Percentiles rank a stretch among this genome's conserved stretches.
phyloP scores from a whole-genome alignment of 495 filamentous ascomycete species.

The Penicillium samsonianum region DNA sequence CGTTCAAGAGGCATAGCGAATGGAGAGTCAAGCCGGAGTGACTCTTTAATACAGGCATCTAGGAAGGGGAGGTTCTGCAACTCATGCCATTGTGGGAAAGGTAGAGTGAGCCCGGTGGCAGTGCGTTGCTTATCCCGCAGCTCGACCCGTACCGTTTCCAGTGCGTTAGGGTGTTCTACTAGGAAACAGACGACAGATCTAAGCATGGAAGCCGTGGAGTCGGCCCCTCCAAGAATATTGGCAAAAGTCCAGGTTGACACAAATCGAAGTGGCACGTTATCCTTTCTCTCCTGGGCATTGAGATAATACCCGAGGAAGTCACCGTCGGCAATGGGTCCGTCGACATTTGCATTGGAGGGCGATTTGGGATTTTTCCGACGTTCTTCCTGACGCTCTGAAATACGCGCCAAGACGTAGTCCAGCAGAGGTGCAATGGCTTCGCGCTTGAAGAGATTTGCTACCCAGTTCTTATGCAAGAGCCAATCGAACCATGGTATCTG shows the following conservation, averaged over 20 bases:
- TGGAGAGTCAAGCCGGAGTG: slow-evolving; percentile 52
- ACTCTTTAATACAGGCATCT: slow-evolving; percentile 55
- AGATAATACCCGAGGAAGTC: slow-evolving; percentile 14
- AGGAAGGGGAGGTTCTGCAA: slow-evolving; percentile 34
- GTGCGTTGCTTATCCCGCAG: slow-evolving; percentile 13
- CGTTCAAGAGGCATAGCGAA: slow-evolving; percentile 39
- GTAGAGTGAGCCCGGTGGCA: slow-evolving; percentile 14
- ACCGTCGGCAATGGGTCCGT: slow-evolving; percentile 5
- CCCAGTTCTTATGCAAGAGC: slow-evolving; percentile 22
- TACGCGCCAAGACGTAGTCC: slow-evolving; percentile 2
- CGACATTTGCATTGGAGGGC: slow-evolving; percentile 3
- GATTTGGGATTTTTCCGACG: slow-evolving; percentile 1
- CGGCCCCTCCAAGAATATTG: slow-evolving; percentile 46
- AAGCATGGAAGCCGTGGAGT: slow-evolving; percentile 45
- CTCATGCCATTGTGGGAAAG: slow-evolving; percentile 28
- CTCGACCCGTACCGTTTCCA: slow-evolving; percentile 24
- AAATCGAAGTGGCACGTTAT: slow-evolving; percentile 12
- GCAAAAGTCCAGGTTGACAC: slow-evolving; percentile 17
- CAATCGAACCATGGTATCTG: slow-evolving; percentile 25
- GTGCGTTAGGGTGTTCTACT: slow-evolving; percentile 33
- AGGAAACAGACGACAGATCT: slow-evolving; percentile 34
- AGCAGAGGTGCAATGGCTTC: slow-evolving; percentile 5
- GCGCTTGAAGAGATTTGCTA: slow-evolving; percentile 18
- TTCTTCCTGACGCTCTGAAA: slow-evolving; percentile 1
- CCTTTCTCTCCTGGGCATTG: slow-evolving; percentile 2